Base-by-base conservation (phyloP, 139 green algal genomes). In the Micractinium conductrix region DNA sequence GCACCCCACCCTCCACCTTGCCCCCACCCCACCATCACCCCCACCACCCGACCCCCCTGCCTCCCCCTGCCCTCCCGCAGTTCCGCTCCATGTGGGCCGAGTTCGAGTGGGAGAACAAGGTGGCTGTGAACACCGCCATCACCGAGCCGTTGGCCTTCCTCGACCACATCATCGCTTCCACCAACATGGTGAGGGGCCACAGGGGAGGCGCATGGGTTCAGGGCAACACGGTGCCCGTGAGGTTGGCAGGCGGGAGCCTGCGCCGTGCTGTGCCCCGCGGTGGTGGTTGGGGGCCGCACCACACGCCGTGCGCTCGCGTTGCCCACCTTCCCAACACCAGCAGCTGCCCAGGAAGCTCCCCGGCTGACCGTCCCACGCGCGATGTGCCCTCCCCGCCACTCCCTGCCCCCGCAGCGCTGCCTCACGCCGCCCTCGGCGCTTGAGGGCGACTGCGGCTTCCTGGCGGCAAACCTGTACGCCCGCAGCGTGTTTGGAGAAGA, bases 81-180 rank as follows among this genome's bases (percentile, higher is more conserved):
- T 99, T 98, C 94, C 88, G 97, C 30, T 96, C 94, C 89, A 99
- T 98, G 96, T 99, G 97, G 97, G 97, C 97, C 7, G 97, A 99
- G 91, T 99, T 99, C 89, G 97, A 99, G 92, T 99, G 97, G 97
- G 97, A 99, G 90, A 99, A 99, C 92, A 99, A 99, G 94, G 95
- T 98, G 40, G 96, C 96, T 6, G 89, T 99, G 65, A 98, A 98
- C 90, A 99, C 97, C n/a, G 87, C 83, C 70, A 95, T 99, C 87
- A 94, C 86, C 0, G 94, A 99, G 60, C 91, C 95, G 8, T 87
- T 89, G 22, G 78, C 91, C 68, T 99, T 98, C 92, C 89, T 99
- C 78, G 89, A 98, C 19, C 97, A 99, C 89, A 98, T 99, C 82
- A 93, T 98, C 44, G 82, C 91, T 24, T 94, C 91, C 74, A 99